Base-by-base conservation (phyloP, 225 moss, liverwort and hornwort species). In the Marchantia polymorpha region DNA sequence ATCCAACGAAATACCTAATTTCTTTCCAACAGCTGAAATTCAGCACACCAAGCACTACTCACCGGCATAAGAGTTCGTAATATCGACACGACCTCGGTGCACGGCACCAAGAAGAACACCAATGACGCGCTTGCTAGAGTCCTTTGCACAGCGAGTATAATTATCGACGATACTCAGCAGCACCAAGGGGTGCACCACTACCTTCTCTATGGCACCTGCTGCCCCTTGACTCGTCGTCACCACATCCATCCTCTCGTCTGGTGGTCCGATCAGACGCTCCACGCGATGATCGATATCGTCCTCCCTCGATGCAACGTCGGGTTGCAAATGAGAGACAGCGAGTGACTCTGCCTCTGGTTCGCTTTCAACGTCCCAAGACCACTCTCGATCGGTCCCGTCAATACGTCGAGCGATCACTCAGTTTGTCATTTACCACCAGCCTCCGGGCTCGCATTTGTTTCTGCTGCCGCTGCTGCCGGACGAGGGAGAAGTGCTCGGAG, bases 41-140 rank as follows among this genome's bases (percentile, higher is more conserved):
- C 52, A 71, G 9, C 19, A 48, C 46, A 69, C 15, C 10, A 15
- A 60, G 39, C 48, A 56, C 52, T 50, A 67, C 84, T 59, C 22
- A 94, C 97, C 97, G 79, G 97, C 97, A 64, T 97, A 97, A 80
- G 94, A 94, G 92, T 97, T 97, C 70, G 97, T 97, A 81, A 97
- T 94, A 79, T 97, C 97, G 56, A 97, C 94, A 59, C 97, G 93
- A 48, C 97, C 97, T 15, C 94, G 94, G 88, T 94, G 94, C 10
- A 89, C 89, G 19, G 89, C 86, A 16, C 91, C 97, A 10, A 97
- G 90, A 52, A 97, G 88, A 31, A 97, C 97, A 12, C 97, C 97
- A 76, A 97, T 84, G 46, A 97, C 97, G 48, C 97, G 94, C 86
- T 97, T 97, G 83, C 90, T 86, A 30, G 94, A 92, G 78, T 92